phyloP scores from a whole-genome alignment of 225 moss, liverwort and hornwort species.

The Ulota crispa region DNA sequence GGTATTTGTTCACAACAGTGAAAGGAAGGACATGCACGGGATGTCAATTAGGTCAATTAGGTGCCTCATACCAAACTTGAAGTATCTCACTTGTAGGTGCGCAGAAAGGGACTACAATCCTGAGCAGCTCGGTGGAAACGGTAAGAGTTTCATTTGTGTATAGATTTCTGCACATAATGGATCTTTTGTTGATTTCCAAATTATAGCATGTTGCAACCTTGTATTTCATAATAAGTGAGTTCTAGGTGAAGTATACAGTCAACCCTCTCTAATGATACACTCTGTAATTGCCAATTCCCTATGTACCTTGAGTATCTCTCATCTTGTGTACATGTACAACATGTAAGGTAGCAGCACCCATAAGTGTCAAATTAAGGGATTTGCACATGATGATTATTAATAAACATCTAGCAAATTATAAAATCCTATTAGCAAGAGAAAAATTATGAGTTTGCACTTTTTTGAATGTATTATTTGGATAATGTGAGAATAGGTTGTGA shows the following conservation, averaged over 20 bases:
- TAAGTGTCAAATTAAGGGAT: no score
- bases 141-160: conserved; percentile 19
- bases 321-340: background rate
- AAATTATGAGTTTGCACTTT: no score
- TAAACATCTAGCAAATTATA: no score
- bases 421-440: no score
- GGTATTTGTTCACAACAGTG: background rate
- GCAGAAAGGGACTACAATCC: conserved; percentile 55
- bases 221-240: background rate
- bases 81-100: conserved; percentile 37
- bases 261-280: background rate
- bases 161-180: background rate
- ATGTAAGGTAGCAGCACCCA: no score
- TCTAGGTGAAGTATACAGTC: background rate
- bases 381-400: no score
- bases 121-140: conserved; percentile 60
- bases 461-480: no score
- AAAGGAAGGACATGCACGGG: background rate
- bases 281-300: background rate
- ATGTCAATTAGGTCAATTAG: conserved; percentile 3
- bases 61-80: background rate
- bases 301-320: background rate
- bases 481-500: no score
- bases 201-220: background rate
- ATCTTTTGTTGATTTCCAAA: background rate